These are phyloP conservation scores for Baorangia bicolor DNA, from an alignment of 768 basidiomycete genomes.

Conservation along the genomic window DNA sequence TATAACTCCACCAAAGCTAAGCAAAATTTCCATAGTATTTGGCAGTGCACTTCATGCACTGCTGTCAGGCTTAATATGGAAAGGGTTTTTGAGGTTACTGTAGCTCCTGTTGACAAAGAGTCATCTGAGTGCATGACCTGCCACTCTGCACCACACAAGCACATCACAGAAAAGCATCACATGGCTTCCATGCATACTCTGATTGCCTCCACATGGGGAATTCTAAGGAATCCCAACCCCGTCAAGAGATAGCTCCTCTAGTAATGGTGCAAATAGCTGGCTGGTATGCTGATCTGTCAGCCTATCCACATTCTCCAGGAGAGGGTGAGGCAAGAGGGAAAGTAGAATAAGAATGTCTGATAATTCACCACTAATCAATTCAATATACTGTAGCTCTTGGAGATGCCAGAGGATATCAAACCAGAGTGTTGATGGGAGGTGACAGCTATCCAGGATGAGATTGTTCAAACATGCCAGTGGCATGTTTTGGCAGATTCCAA, in stretches of 20 bases:
- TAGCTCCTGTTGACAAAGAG: background rate
- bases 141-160: no score
- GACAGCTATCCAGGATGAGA: background rate
- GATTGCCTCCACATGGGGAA: no score
- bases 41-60: no score
- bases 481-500: background rate
- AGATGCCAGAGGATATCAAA: background rate
- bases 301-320: background rate
- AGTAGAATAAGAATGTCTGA: background rate
- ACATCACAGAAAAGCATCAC: no score
- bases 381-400: background rate
- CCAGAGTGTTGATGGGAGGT: background rate
- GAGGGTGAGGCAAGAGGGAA: background rate
- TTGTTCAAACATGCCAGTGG: background rate
- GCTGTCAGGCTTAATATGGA: no score
- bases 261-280: no score
- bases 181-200: no score
- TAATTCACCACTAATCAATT: background rate
- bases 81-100: no score
- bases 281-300: background rate
- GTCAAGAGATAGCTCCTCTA: no score
- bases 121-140: background rate
- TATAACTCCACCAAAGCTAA: no score
- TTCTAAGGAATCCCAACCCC: no score
- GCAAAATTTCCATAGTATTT: no score